Base-by-base conservation (phyloP, 169 alveolate species). In the Plasmodium reichenowi region DNA sequence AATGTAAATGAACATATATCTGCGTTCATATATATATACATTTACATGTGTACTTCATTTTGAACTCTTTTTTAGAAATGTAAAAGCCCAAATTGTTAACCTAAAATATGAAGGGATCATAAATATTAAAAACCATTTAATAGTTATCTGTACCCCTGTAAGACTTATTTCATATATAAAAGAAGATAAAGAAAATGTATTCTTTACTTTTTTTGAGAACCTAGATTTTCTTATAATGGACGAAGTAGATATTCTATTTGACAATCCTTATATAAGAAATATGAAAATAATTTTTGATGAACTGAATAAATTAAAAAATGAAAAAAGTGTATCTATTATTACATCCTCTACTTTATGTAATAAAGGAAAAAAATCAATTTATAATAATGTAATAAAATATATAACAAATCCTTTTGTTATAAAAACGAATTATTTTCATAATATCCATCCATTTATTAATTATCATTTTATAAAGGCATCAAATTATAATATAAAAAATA, bases 191-290 rank as follows among this genome's bases (percentile, higher is more conserved):
- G 89, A 66, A 32, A 52, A 38, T 1, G 45, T 64, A 17, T 56
- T 56, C 5, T 22, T 20, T 26, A 15, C 17, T 12, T 78, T 78
- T 78, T 58, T 78, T 12, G 10, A 78, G 15, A 63, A 59, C 20
- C 47, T 78, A 63, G 59, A 78, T 43, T 78, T 78, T 66, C 58
- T 78, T 20, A 78, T 78, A 64, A 78, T 78, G 47, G 89, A 78
- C 48, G 89, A 78, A 78, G 89, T 64, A 70, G 89, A 78, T 52
- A 24, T 64, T 20, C 29, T 78, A 72, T 78, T 78, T 59, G 89
- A 78, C 3, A 70, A 78, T 38, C 89, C 89, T 0, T 58, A 48
- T 52, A 56, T 78, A 5, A 78, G 63, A 78, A 58, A 78, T 58
- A 52, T 78, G 22, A 78, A 32, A 6, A 22, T 13, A 17, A 50